Base-by-base conservation (phyloP, 495 filamentous ascomycete species). In the Penicillium malachiteum region DNA sequence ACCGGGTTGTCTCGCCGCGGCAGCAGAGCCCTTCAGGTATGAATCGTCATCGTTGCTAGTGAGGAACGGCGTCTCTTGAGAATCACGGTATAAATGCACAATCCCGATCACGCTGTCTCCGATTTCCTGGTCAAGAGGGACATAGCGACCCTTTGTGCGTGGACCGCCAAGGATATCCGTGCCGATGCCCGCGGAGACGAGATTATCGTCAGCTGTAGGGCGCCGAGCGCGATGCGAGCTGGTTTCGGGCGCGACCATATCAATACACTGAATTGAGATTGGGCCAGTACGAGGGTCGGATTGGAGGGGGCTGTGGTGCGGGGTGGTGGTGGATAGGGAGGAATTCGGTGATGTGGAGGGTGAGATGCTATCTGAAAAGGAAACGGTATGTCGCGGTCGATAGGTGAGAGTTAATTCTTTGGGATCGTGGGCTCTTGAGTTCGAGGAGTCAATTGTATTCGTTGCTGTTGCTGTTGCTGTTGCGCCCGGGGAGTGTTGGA, bases 1-100 rank as follows among this genome's bases (percentile, higher is more conserved):
- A 18, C 63, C 58, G 3, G 68, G 63, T 17, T 67, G 67, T 32
- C 68, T 58, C 21, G 68, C 69, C 13, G 71, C 73, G 18, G 70
- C 70, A 5, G 73, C 67, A 5, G 75, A 78, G 3, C 75, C 75
- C 41, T 75, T 77, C 42, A 78, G 58, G 37, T 77, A 64, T 4
- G 68, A 72, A 16, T 79, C 72, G 8, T 76, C 72, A 21, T 73
- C 65, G 17, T 63, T 64, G 17, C 57, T 49, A 1, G 45, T 53
- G 16, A 78, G 60, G 26, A 67, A 75, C 8, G 86, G 77, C 7
- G 86, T 90, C 67, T 93, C 90, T 50, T 90, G 81, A 5, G 80
- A 81, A 71, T 98, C 94, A 2, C 92, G 82, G 60, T 97, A 98
- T 5, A 98, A 76, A 71, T 96, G 94, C 13, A 98, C 92, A 21